phyloP scores from a whole-genome alignment of 1,284 basidiomycete species.

The Tylopilus sp. region DNA sequence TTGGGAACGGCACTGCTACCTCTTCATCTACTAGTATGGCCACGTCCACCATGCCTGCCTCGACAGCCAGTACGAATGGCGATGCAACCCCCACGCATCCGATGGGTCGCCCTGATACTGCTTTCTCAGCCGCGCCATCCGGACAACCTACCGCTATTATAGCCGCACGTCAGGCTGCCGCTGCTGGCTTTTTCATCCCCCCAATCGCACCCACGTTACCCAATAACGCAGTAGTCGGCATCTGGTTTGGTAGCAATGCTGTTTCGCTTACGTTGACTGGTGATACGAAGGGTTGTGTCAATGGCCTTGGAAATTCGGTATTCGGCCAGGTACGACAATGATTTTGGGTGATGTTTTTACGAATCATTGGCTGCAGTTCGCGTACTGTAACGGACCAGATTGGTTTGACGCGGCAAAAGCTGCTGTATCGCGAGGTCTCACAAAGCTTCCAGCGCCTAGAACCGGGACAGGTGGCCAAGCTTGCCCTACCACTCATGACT shows the following conservation, averaged over 20 bases:
- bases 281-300: conserved; percentile 21
- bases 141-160: not conserved
- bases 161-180: conserved; percentile 9
- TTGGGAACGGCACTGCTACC: conserved; percentile 5
- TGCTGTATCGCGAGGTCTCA: conserved; percentile 20
- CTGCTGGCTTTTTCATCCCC: conserved; percentile 21
- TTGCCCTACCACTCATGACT: conserved; percentile 28
- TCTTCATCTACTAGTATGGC: not conserved
- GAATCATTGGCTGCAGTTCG: conserved; percentile 13
- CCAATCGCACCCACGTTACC: conserved; percentile 25
- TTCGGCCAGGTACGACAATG: conserved; percentile 21
- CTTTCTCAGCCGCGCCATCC: not conserved
- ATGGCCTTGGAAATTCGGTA: conserved; percentile 20
- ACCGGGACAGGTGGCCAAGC: conserved; percentile 18
- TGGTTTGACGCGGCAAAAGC: conserved; percentile 23
- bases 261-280: conserved; percentile 21
- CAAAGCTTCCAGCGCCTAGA: conserved; percentile 20
- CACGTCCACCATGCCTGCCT: not conserved
- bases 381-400: conserved; percentile 20
- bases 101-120: not conserved
- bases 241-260: conserved; percentile 31
- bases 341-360: not conserved
- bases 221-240: conserved; percentile 22
- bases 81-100: not conserved
- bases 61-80: not conserved